Percentiles rank a stretch among this genome's conserved stretches.
phyloP scores from a whole-genome alignment of 495 filamentous ascomycete genomes.

The Pseudomonodictys pantanalensis region DNA sequence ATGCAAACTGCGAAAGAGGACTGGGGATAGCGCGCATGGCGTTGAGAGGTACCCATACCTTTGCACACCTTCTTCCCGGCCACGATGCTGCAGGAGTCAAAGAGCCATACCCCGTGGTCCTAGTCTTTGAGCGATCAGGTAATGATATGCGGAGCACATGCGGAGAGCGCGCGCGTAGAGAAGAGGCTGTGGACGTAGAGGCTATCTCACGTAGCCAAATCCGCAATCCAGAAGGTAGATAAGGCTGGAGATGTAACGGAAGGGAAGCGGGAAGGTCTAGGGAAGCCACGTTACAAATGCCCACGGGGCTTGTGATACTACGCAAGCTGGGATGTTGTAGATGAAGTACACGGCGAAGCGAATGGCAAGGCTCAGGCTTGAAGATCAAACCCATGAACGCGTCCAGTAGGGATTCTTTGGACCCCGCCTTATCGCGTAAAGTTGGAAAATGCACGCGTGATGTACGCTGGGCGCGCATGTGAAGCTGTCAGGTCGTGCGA shows the following conservation, averaged over 20 bases:
- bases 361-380: constrained; percentile 1
- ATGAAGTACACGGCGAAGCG: constrained; percentile 12
- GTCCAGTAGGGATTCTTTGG: not conserved
- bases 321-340: constrained; percentile 24
- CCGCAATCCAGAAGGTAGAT: constrained; percentile 1
- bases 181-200: not conserved
- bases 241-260: constrained; percentile 28
- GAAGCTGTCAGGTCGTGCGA: constrained; percentile 11
- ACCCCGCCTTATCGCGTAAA: constrained; percentile 12
- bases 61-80: not conserved
- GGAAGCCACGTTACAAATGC: constrained; percentile 2
- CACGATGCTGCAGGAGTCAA: not conserved
- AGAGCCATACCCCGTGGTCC: not conserved
- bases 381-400: not conserved
- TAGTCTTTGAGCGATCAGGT: not conserved
- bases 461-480: not conserved
- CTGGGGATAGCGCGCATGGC: not conserved
- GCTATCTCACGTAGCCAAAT: constrained; percentile 7
- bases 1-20: not conserved
- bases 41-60: constrained; percentile 4
- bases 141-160: not conserved
- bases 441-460: constrained; percentile 15
- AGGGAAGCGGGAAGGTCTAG: constrained; percentile 6
- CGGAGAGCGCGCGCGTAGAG: not conserved
- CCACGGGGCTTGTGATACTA: constrained; percentile 24